Evolutionary conservation across 2,329 filamentous ascomycete species (phyloP), one percentile per base, ranked within the genome.

Genomic region (Bipolaris oryzae): DNA sequence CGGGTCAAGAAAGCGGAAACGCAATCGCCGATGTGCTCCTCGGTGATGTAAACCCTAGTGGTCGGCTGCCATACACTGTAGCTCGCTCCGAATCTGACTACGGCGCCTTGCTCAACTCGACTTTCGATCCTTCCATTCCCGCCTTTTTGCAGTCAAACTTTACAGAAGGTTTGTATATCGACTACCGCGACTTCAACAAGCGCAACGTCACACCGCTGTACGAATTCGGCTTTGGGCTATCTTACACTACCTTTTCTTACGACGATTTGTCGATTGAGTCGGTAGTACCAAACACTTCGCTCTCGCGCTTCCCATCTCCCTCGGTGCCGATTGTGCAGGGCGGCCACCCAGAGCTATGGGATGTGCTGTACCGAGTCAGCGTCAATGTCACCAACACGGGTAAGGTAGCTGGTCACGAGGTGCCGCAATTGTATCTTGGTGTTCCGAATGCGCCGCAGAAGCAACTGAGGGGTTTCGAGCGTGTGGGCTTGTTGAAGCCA

Each of bases 1-100:
- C 91, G 0, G 92, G 92, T 9, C 88, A 96, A 72, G 89, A 96
- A 73, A 89, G 87, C 15, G 91, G 92, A 50, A 89, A 92, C 70
- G 83, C 89, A 1, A 84, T 96, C 50, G 84, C 84, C 9, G 90
- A 95, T 64, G 82, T 96, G 10, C 85, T 96, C 5, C 96, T 92
- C 73, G 91, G 92, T 35, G 85, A 84, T 58, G 84, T 88, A 52
- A 92, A 90, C 74, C 91, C 91, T 0, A 84, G 84, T 15, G 92
- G 85, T 18, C 88, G 90, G 55, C 84, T 89, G 0, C 87, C 89
- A 1, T 96, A 94, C 74, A 94, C 91, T 1, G 90, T 91, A 83
- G 91, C 89, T 5, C 80, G 82, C 23, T 85, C 84, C 3, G 84
- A 84, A 33, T 81, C 83, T 58, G 86, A 88, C 64, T 95, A 92